These are phyloP conservation scores for Trametes polyzona DNA, from an alignment of 1,284 basidiomycete species.

Conservation along the genomic window DNA sequence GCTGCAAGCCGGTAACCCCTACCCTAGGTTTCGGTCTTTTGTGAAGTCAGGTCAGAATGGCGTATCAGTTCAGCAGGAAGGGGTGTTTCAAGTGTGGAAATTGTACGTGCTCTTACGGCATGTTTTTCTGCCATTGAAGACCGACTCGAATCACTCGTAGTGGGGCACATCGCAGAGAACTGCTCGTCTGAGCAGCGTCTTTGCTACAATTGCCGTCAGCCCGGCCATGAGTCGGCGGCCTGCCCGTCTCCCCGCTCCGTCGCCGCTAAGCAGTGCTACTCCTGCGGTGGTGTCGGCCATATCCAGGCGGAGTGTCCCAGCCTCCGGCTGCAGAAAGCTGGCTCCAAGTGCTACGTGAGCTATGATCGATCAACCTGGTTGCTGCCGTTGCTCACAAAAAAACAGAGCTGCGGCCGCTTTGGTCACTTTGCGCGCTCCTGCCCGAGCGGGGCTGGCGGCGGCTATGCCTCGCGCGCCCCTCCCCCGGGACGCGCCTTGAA, in stretches of 20 bases:
- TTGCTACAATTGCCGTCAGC: conserved; percentile 91
- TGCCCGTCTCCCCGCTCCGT: conserved; percentile 84
- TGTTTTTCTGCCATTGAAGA: not conserved
- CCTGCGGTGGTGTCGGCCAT: conserved; percentile 77
- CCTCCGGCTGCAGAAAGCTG: conserved; percentile 63
- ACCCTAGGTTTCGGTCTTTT: conserved; percentile 28
- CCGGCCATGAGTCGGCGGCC: conserved; percentile 87
- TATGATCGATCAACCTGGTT: not conserved
- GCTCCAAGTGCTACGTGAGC: conserved; percentile 85
- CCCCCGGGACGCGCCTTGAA: conserved; percentile 75
- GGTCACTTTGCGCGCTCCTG: conserved; percentile 82
- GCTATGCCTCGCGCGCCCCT: conserved; percentile 66
- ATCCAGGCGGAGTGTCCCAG: conserved; percentile 87
- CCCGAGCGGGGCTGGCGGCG: conserved; percentile 52
- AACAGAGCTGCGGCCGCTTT: conserved; percentile 75
- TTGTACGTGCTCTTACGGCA: conserved; percentile 51
- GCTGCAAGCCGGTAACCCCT: conserved; percentile 11
- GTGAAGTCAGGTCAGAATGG: conserved; percentile 53
- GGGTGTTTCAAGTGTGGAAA: conserved; percentile 89
- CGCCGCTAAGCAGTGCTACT: conserved; percentile 81
- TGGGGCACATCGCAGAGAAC: conserved; percentile 90
- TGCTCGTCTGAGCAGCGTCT: conserved; percentile 86
- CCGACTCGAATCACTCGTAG: conserved; percentile 45
- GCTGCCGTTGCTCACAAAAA: conserved; percentile 65
- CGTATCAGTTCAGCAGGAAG: conserved; percentile 80